Evolutionary conservation across 2,329 filamentous ascomycete species (phyloP).

Genomic region (Penicillium janthinellum): DNA sequence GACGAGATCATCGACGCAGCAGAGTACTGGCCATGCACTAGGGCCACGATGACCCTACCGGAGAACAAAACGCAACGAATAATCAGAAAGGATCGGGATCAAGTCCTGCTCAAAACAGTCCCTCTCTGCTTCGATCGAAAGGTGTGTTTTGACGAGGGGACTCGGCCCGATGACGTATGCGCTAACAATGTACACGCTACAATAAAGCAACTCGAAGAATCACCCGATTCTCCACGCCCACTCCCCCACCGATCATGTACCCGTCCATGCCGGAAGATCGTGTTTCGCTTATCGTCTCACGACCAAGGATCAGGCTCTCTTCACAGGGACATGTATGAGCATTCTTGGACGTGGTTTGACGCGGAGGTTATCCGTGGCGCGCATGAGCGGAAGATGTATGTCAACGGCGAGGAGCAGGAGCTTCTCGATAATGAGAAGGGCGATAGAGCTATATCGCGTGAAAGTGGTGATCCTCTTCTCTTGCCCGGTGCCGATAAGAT

Average conservation of each 20-base stretch:
- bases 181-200: not conserved
- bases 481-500: conserved; percentile 33
- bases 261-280: conserved; percentile 42
- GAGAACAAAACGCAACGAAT: conserved; percentile 15
- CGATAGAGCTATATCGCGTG: conserved; percentile 19
- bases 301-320: conserved; percentile 37
- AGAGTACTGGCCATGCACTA: conserved; percentile 38
- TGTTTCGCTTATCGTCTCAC: conserved; percentile 38
- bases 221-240: conserved; percentile 19
- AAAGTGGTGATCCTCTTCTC: conserved; percentile 30
- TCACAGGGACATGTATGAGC: conserved; percentile 28
- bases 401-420: conserved; percentile 16
- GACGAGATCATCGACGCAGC: conserved; percentile 45
- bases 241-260: conserved; percentile 39
- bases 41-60: conserved; percentile 21
- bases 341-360: conserved; percentile 45
- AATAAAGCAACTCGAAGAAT: conserved; percentile 19
- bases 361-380: conserved; percentile 33
- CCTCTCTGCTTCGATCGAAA: conserved; percentile 40
- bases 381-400: conserved; percentile 25
- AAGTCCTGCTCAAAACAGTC: conserved; percentile 37
- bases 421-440: conserved; percentile 20
- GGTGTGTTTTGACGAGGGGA: conserved; percentile 19
- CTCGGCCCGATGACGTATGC: conserved; percentile 10
- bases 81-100: conserved; percentile 37